Percentiles rank a stretch among this genome's conserved stretches.
Conservation (phyloP, 805 yeast species). For the Yamadazyma phyllophila region DNA sequence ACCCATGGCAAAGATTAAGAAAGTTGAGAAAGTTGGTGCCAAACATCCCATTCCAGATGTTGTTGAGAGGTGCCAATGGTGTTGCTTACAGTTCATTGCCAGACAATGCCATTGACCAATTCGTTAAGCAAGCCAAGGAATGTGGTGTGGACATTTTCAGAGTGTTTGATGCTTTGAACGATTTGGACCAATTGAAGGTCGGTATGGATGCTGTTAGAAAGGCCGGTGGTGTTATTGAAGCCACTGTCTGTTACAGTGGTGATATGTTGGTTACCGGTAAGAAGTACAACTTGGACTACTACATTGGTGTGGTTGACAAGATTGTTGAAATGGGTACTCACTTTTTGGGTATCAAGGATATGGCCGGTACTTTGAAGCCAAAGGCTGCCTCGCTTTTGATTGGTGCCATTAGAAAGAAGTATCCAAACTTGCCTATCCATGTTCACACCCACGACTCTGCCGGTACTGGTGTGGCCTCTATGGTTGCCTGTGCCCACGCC, state of each 20-base stretch:
- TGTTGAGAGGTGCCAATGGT: constrained; percentile 98
- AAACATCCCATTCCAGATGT: constrained; percentile 98
- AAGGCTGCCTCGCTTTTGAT: constrained; percentile 83
- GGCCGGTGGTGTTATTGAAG: constrained; percentile 99
- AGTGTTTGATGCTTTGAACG: constrained; percentile 96
- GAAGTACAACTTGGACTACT: constrained; percentile 92
- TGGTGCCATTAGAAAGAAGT: constrained; percentile 75
- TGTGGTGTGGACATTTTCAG: constrained; percentile 97
- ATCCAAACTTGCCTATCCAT: constrained; percentile 94
- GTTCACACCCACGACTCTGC: constrained; percentile 99
- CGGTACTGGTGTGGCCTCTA: constrained; percentile 97
- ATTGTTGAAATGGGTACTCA: constrained; percentile 95
- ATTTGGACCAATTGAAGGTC: constrained; percentile 92
- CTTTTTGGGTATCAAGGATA: constrained; percentile 95
- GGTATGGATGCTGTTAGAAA: constrained; percentile 97
- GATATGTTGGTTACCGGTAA: constrained; percentile 96
- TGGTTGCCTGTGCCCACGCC: constrained; percentile 90
- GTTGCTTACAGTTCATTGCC: constrained; percentile 97
- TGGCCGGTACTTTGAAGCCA: constrained; percentile 99
- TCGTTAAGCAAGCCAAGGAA: constrained; percentile 90
- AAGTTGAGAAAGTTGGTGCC: constrained; percentile 87
- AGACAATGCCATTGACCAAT: constrained; percentile 97
- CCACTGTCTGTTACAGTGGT: constrained; percentile 97
- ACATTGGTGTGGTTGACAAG: constrained; percentile 74
- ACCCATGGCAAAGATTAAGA: constrained; percentile 97